phyloP scores from a whole-genome alignment of 2,329 filamentous ascomycete genomes.

The Raffaelea arxii region DNA sequence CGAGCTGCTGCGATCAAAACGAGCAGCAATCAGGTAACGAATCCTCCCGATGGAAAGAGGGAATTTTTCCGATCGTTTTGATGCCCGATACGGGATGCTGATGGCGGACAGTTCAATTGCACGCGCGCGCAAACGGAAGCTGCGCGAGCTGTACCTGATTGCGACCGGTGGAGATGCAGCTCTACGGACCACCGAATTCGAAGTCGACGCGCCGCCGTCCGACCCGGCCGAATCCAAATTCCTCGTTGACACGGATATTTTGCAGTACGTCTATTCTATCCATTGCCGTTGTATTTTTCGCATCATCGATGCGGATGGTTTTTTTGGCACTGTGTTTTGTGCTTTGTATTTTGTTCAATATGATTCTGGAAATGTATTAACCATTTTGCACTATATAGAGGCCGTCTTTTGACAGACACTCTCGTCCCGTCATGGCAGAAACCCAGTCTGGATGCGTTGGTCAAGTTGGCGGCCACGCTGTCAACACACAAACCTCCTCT shows the following conservation, averaged over 20 bases:
- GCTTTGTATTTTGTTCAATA: no score
- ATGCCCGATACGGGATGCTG: conserved; percentile 34
- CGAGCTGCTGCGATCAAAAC: conserved; percentile 57
- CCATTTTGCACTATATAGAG: conserved; percentile 27
- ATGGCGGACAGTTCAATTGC: conserved; percentile 54
- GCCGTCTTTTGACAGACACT: conserved; percentile 39
- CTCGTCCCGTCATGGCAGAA: conserved; percentile 40
- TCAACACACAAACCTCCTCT: conserved; percentile 10
- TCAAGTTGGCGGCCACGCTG: conserved; percentile 18
- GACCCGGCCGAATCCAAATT: conserved; percentile 45
- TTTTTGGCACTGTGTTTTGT: no score
- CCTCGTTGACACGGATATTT: conserved; percentile 46
- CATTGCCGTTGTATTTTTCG: neutral
- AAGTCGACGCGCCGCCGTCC: conserved; percentile 44
- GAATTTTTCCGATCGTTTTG: conserved; percentile 37
- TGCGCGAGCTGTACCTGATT: conserved; percentile 76
- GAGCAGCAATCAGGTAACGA: conserved; percentile 51
- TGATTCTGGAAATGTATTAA: conserved; percentile 11
- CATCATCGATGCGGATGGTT: no score
- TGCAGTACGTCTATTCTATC: conserved; percentile 41
- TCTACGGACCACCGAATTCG: conserved; percentile 47
- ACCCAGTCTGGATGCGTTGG: conserved; percentile 31
- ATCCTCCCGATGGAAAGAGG: conserved; percentile 32
- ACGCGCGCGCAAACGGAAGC: conserved; percentile 80
- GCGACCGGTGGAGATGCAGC: conserved; percentile 59